A percentile compares a stretch with the other conserved stretches of the same genome.
Conservation (phyloP, 2,329 filamentous ascomycete species). For the Helminthosporium solani region DNA sequence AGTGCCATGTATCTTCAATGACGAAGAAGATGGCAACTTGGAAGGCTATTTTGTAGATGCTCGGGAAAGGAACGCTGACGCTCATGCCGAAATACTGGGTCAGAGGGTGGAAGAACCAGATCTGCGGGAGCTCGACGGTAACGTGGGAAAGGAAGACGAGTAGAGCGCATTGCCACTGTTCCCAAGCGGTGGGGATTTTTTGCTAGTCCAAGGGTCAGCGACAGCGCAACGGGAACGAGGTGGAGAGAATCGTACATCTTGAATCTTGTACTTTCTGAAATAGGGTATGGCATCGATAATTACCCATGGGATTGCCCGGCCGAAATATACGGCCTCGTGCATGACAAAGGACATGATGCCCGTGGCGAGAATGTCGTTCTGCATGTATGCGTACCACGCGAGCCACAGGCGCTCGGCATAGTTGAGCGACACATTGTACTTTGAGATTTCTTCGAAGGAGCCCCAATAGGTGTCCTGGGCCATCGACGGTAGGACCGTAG, state of each 20-base stretch:
- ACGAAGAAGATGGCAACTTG: slow-evolving; percentile 95
- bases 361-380: slow-evolving; percentile 94
- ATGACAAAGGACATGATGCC: slow-evolving; percentile 96
- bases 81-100: slow-evolving; percentile 88
- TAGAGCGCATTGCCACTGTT: slow-evolving; percentile 92
- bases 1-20: slow-evolving; percentile 96
- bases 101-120: slow-evolving; percentile 98
- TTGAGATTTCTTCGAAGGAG: slow-evolving; percentile 64
- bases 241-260: slow-evolving; percentile 59
- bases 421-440: slow-evolving; percentile 83
- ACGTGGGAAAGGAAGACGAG: slow-evolving; percentile 94
- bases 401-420: slow-evolving; percentile 87
- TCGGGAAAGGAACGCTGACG: slow-evolving; percentile 86
- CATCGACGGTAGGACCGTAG: slow-evolving; percentile 36
- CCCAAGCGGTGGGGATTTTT: slow-evolving; percentile 88
- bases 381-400: slow-evolving; percentile 96
- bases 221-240: background rate
- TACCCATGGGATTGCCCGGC: slow-evolving; percentile 85
- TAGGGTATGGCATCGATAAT: slow-evolving; percentile 84
- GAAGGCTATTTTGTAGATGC: slow-evolving; percentile 79
- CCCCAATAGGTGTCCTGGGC: slow-evolving; percentile 63
- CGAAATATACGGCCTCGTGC: slow-evolving; percentile 95
- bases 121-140: slow-evolving; percentile 96
- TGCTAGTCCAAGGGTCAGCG: slow-evolving; percentile 46
- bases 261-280: slow-evolving; percentile 94